phyloP scores from a whole-genome alignment of 371 early-diverging fungal species.

The Modicella reniformis region DNA sequence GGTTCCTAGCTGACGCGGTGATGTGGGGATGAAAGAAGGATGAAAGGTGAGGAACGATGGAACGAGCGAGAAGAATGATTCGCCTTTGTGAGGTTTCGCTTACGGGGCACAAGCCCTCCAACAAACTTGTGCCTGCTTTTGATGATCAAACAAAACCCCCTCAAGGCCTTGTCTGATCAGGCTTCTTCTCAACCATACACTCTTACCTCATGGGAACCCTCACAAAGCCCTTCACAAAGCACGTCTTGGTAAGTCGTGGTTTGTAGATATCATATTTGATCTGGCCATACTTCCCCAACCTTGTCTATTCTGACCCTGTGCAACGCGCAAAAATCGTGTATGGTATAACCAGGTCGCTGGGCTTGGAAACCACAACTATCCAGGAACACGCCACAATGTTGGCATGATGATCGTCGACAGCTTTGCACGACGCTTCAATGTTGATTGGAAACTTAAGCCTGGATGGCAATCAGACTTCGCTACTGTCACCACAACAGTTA shows the following conservation, averaged over 20 bases:
- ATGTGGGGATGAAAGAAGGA: conserved; percentile 9
- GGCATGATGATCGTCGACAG: conserved; percentile 79
- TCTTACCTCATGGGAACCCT: too few relatives aligned
- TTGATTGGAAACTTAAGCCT: conserved; percentile 60
- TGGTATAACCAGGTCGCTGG: conserved; percentile 67
- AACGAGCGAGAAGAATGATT: conserved; percentile 1
- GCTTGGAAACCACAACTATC: conserved; percentile 73
- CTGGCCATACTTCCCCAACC: too few relatives aligned
- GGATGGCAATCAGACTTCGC: conserved; percentile 62
- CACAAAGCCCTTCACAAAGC: conserved; percentile 9
- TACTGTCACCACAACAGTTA: conserved; percentile 39
- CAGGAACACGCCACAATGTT: conserved; percentile 78
- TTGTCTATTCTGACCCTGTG: too few relatives aligned
- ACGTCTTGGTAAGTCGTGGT: conserved; percentile 26
- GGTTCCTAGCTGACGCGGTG: conserved; percentile 3
- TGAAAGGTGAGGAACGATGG: conserved; percentile 8
- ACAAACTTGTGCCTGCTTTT: background rate
- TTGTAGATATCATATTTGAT: too few relatives aligned
- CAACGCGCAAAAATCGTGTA: too few relatives aligned
- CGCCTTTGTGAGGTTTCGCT: conserved; percentile 10
- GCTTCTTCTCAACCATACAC: background rate
- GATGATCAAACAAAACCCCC: too few relatives aligned
- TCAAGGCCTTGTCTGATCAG: background rate
- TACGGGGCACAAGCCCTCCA: conserved; percentile 18
- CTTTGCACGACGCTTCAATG: conserved; percentile 58